Conservation (phyloP, 108 stramenopile species). For the Skeletonema menzelii region DNA sequence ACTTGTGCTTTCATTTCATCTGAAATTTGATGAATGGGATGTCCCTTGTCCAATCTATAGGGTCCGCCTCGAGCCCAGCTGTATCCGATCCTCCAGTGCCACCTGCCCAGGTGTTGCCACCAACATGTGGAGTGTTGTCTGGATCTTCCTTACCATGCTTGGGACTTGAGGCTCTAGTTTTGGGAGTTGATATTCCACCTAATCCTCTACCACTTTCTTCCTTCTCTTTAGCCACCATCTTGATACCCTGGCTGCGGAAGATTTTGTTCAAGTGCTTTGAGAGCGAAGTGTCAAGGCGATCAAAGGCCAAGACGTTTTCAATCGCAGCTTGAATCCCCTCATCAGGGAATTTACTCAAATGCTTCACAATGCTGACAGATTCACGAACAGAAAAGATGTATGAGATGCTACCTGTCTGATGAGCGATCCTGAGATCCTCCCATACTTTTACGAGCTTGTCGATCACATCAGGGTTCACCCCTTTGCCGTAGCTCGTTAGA, state of each 20-base stretch:
- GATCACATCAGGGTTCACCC: constrained; percentile 42
- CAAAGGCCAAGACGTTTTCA: constrained; percentile 84
- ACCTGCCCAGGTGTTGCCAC: constrained; percentile 92
- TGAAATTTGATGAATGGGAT: constrained; percentile 84
- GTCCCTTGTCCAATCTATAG: constrained; percentile 85
- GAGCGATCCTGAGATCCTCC: constrained; percentile 64
- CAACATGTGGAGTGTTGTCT: constrained; percentile 76
- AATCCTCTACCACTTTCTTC: neutral
- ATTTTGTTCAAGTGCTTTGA: constrained; percentile 47
- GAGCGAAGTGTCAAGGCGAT: constrained; percentile 58
- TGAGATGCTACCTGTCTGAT: constrained; percentile 61
- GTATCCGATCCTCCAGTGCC: constrained; percentile 92
- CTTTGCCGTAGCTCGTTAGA: constrained; percentile 69
- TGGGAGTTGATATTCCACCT: constrained; percentile 41
- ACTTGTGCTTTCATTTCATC: constrained; percentile 87
- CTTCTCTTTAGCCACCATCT: constrained; percentile 15
- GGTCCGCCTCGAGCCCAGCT: constrained; percentile 92
- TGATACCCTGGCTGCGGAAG: constrained; percentile 55
- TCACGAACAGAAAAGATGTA: constrained; percentile 88
- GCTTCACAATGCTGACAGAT: constrained; percentile 80
- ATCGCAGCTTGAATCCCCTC: constrained; percentile 73
- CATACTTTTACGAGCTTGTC: constrained; percentile 57
- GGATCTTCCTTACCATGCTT: constrained; percentile 77
- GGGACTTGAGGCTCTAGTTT: constrained; percentile 39
- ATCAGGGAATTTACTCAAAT: constrained; percentile 72